These are phyloP conservation scores for Karstenula rhodostoma DNA, from an alignment of 2,329 filamentous ascomycete species.

Conservation along the genomic window DNA sequence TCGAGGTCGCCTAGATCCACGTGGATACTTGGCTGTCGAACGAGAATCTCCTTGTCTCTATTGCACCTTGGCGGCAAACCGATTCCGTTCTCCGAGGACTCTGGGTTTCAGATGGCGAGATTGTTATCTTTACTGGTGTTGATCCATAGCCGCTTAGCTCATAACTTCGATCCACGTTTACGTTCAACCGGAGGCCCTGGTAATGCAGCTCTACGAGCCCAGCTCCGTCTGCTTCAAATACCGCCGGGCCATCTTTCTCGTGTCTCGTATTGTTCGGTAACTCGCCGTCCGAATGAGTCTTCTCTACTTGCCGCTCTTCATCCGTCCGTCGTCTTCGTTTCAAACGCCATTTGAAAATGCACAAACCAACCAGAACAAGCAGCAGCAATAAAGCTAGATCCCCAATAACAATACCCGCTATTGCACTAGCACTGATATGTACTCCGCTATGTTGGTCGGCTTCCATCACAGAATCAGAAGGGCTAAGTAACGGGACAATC, in stretches of 20 bases:
- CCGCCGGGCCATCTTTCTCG: constrained; percentile 6
- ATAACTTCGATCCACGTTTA: not conserved
- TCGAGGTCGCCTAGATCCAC: constrained; percentile 19
- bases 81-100: not conserved
- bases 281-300: not conserved
- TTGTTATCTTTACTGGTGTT: not conserved
- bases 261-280: not conserved
- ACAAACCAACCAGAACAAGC: not conserved
- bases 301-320: not conserved
- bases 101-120: not conserved
- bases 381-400: not conserved
- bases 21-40: constrained; percentile 2
- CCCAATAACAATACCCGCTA: not conserved
- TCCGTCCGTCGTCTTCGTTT: not conserved
- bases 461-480: not conserved
- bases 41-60: not conserved
- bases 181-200: not conserved
- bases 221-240: not conserved
- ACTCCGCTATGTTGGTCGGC: not conserved
- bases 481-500: constrained; percentile 12
- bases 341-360: not conserved
- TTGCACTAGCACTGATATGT: not conserved
- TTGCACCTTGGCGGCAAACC: not conserved
- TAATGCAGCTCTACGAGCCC: constrained; percentile 4
- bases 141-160: constrained; percentile 3